Conservation (phyloP, 768 basidiomycete genomes). For the Leccinellum luteum region DNA sequence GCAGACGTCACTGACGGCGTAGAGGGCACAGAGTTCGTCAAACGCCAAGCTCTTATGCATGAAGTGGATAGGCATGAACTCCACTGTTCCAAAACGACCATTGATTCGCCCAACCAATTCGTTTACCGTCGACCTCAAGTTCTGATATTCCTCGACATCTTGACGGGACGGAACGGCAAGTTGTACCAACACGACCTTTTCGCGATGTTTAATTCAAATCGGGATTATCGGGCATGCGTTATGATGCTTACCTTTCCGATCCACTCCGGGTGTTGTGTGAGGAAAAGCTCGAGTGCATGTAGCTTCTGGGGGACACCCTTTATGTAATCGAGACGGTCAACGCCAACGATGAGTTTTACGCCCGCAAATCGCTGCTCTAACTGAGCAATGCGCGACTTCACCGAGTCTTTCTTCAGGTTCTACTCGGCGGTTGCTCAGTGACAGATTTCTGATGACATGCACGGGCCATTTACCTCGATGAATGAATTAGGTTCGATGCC, state of each 20-base stretch:
- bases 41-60: conserved; percentile 95
- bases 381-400: conserved; percentile 75
- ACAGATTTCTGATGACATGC: background rate
- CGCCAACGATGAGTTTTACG: conserved; percentile 96
- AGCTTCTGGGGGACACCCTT: conserved; percentile 99
- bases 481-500: conserved; percentile 96
- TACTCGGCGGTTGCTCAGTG: conserved; percentile 28
- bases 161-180: conserved; percentile 96
- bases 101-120: conserved; percentile 98
- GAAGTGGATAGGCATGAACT: conserved; percentile 99
- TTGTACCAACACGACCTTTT: conserved; percentile 92
- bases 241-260: conserved; percentile 80
- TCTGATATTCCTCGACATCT: conserved; percentile 99
- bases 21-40: conserved; percentile 96
- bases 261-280: conserved; percentile 98
- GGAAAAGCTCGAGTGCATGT: conserved; percentile 94
- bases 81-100: conserved; percentile 97
- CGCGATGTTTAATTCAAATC: conserved; percentile 1
- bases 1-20: conserved; percentile 95
- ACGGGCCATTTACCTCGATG: conserved; percentile 54
- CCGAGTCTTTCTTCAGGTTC: conserved; percentile 77
- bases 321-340: conserved; percentile 98
- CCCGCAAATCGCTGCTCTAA: conserved; percentile 90
- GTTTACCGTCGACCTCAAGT: conserved; percentile 91
- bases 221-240: background rate